Percentiles rank a stretch among this genome's conserved stretches.
Evolutionary conservation across 2,329 filamentous ascomycete genomes (phyloP).

Genomic region (Triangularia verruculosa): DNA sequence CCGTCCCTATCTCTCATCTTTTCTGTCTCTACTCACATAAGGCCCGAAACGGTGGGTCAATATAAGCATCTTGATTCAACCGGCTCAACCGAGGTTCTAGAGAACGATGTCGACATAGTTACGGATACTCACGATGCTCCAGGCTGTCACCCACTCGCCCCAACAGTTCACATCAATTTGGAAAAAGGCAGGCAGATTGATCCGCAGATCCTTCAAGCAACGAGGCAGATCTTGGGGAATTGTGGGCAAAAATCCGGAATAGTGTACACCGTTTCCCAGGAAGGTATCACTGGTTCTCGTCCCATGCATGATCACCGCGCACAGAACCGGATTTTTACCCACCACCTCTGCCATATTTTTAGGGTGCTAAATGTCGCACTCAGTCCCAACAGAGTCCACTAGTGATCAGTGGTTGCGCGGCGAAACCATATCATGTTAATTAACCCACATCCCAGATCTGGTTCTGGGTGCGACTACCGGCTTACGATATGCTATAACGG

Average conservation of each 20-base stretch:
- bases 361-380: background rate
- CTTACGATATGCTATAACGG: background rate
- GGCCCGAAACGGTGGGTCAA: background rate
- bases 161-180: constrained; percentile 7
- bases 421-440: background rate
- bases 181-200: background rate
- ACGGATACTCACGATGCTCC: background rate
- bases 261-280: background rate
- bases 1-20: background rate
- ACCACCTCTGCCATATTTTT: constrained; percentile 13
- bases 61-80: constrained; percentile 3
- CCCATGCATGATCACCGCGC: constrained; percentile 10
- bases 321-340: constrained; percentile 10
- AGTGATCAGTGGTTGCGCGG: background rate
- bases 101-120: background rate
- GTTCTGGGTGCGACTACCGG: background rate
- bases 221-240: background rate
- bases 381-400: background rate
- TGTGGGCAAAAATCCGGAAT: background rate
- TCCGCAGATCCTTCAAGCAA: background rate
- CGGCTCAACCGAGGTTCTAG: constrained; percentile 2
- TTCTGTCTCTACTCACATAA: background rate
- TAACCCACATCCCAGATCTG: background rate
- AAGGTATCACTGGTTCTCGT: background rate
- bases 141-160: background rate